phyloP scores from a whole-genome alignment of 345 rosid species.

The Orychophragmus violaceus region DNA sequence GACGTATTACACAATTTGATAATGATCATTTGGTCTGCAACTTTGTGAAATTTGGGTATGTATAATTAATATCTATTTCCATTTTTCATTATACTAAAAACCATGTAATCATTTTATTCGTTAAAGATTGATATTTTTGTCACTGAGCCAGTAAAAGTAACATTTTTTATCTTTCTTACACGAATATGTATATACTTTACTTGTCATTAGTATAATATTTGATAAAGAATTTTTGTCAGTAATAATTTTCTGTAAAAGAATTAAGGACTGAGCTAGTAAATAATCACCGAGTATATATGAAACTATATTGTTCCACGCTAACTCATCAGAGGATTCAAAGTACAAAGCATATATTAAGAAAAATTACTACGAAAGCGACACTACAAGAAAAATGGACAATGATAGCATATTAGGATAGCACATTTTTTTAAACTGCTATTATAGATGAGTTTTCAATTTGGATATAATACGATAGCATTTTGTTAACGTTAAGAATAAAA shows the following conservation, averaged over 20 bases:
- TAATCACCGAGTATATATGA: not conserved
- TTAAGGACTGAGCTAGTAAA: slow-evolving; percentile 1
- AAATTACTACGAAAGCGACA: not conserved
- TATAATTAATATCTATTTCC: slow-evolving; percentile 3
- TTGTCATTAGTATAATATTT: not conserved
- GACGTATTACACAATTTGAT: slow-evolving; percentile 17
- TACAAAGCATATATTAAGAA: not conserved
- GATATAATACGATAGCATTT: no score
- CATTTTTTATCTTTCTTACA: slow-evolving; percentile 11
- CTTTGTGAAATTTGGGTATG: slow-evolving; percentile 6
- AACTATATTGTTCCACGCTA: not conserved
- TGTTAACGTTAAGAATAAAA: no score
- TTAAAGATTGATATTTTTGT: not conserved
- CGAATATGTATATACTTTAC: not conserved
- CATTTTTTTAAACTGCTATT: no score
- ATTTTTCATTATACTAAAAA: not conserved
- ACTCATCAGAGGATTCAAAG: not conserved
- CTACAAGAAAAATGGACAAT: no score
- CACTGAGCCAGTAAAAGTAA: slow-evolving; percentile 20
- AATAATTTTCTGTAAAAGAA: no score
- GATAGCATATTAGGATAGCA: no score
- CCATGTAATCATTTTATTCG: not conserved
- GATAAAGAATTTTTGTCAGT: slow-evolving; percentile 5
- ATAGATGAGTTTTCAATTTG: no score
- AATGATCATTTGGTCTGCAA: not conserved